Evolutionary conservation across 225 moss, liverwort and hornwort genomes (phyloP).

Genomic region (Sphagnum tenellum): DNA sequence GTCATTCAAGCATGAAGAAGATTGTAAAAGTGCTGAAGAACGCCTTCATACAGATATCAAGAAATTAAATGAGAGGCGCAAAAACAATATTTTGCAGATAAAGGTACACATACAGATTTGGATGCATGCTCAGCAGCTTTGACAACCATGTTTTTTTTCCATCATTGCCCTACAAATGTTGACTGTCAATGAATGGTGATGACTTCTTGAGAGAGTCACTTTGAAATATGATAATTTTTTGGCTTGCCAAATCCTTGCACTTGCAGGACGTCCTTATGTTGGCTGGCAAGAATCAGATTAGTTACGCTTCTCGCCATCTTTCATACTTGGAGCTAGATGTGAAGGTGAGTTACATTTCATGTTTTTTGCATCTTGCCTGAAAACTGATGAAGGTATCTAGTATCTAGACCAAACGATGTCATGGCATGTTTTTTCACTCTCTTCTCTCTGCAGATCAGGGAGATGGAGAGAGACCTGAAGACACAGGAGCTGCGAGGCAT

Average conservation of each 20-base stretch:
- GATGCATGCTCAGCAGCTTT: no score
- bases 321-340: slow-evolving; percentile 63
- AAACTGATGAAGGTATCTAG: no score
- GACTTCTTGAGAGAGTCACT: no score
- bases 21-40: slow-evolving; percentile 49
- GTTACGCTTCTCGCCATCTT: slow-evolving; percentile 44
- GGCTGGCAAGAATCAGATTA: slow-evolving; percentile 27
- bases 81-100: slow-evolving; percentile 48
- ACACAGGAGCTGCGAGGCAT: slow-evolving; percentile 16
- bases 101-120: slow-evolving; percentile 31
- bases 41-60: slow-evolving; percentile 39
- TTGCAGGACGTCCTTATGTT: slow-evolving; percentile 48
- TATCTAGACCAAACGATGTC: no score
- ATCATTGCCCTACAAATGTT: no score
- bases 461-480: slow-evolving; percentile 46
- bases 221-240: no score
- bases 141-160: no score
- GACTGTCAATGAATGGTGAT: no score
- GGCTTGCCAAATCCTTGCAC: no score
- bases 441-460: slow-evolving; percentile 40
- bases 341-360: slow-evolving; percentile 36
- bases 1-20: slow-evolving; percentile 45
- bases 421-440: neutral
- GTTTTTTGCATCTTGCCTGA: no score
- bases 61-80: slow-evolving; percentile 34